Base-by-base conservation (phyloP, 2,329 filamentous ascomycete genomes). In the Epichloe elymi region DNA sequence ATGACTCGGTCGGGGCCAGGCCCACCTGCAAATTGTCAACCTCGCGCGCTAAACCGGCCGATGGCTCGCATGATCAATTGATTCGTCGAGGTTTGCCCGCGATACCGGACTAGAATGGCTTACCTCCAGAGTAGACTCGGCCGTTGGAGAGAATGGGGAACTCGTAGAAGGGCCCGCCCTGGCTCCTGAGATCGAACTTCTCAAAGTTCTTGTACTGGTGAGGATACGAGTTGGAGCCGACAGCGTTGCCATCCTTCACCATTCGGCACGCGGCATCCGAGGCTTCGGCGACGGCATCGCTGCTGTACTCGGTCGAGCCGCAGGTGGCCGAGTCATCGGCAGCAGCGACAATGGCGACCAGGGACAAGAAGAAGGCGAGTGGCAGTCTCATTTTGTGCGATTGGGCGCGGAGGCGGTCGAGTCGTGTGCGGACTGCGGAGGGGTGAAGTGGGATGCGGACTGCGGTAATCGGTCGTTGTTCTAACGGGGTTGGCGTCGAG, bases 1-100 rank as follows among this genome's bases (percentile, higher is more conserved):
- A 85, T 64, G 49, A 83, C 77, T 46, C 81, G 76, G 60, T 84
- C 80, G 19, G 81, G 67, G 42, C 81, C 80, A 1, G 81, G 81
- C 2, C 73, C 76, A 19, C 79, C 79, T 75, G 49, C 5, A 14
- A 8, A 30, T 19, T 7, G 38, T 54, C 26, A 54, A 50, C 19
- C 45, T 38, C 23, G 45, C 12, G 26, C 15, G 15, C 11, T 5
- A 10, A 10, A 4, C 37, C 5, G 11, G 26, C 15, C 39, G 19
- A 42, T 23, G 20, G 15, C 12, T 42, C 11, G 10, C 15, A 20
- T 17, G 12, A 42, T 17, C 2, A 42, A 39, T 17, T 44, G 10
- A 26, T 26, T 10, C 7, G 8, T 26, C 26, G 7, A 26, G 7
- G 26, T 10, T 26, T 26, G 26, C 26, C 26, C 7, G 26, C 7